Conservation (phyloP, 768 basidiomycete genomes). For the Clathrus columnatus region DNA sequence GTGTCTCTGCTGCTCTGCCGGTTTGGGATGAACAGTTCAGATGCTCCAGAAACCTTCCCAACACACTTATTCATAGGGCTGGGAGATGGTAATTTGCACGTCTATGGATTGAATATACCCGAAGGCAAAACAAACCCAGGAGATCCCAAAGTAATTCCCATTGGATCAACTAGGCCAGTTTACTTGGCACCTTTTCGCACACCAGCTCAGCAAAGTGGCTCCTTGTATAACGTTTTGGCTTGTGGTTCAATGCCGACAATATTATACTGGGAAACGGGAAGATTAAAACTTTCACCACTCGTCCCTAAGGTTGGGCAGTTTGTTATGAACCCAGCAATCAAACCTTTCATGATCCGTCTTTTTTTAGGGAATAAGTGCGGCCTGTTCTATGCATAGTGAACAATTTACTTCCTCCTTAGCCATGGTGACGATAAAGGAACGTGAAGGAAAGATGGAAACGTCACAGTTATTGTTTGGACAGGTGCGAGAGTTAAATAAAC, state of each 20-base stretch:
- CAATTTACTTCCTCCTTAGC: conserved; percentile 47
- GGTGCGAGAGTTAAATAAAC: conserved; percentile 59
- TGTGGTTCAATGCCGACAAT: conserved; percentile 62
- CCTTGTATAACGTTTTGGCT: conserved; percentile 53
- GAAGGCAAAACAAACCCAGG: conserved; percentile 20
- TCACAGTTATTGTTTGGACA: conserved; percentile 51
- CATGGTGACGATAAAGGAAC: conserved; percentile 39
- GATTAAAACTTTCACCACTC: conserved; percentile 60
- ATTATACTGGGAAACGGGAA: conserved; percentile 56
- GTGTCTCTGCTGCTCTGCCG: conserved; percentile 44
- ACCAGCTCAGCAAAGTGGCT: conserved; percentile 28
- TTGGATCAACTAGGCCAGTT: conserved; percentile 59
- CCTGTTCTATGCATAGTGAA: conserved; percentile 39
- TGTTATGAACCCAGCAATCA: no score
- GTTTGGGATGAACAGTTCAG: conserved; percentile 37
- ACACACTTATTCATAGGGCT: conserved; percentile 62
- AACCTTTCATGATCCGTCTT: background rate
- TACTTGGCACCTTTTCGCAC: conserved; percentile 42
- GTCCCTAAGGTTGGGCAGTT: conserved; percentile 48
- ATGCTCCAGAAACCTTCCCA: conserved; percentile 31
- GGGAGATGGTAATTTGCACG: conserved; percentile 62
- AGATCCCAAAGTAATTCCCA: conserved; percentile 49
- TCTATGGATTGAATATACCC: conserved; percentile 39
- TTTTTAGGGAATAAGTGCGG: conserved; percentile 45
- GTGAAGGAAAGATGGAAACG: conserved; percentile 1